These are phyloP conservation scores for Trametes coccinea DNA, from an alignment of 768 basidiomycete species.

Conservation along the genomic window DNA sequence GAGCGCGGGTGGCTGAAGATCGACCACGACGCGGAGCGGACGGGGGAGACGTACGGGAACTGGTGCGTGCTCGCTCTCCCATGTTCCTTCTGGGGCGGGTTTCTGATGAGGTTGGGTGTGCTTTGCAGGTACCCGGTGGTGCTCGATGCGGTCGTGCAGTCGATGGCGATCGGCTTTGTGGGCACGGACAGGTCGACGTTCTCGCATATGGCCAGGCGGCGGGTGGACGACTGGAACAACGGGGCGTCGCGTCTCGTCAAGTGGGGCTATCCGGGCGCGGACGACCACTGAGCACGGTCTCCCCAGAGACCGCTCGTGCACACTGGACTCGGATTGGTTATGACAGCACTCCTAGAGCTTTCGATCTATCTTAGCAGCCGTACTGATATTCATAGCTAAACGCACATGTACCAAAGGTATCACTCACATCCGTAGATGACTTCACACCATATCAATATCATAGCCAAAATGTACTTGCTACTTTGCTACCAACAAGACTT, in stretches of 20 bases:
- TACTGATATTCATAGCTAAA: too few species aligned
- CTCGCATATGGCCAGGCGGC: slow-evolving; percentile 58
- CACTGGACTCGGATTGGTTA: background rate
- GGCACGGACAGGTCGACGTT: slow-evolving; percentile 72
- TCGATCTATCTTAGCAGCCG: too few species aligned
- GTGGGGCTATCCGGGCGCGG: slow-evolving; percentile 56
- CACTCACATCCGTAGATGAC: too few species aligned
- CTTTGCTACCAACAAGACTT: too few species aligned
- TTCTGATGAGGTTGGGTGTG: background rate
- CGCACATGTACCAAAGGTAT: too few species aligned
- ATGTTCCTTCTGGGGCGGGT: background rate
- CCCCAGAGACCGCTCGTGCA: background rate
- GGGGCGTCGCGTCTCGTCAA: slow-evolving; percentile 50
- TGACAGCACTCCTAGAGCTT: too few species aligned
- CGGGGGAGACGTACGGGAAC: slow-evolving; percentile 34
- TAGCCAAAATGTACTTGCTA: too few species aligned
- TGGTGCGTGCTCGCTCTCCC: slow-evolving; percentile 29
- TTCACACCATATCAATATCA: too few species aligned
- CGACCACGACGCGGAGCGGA: slow-evolving; percentile 32
- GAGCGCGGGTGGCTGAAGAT: slow-evolving; percentile 36
- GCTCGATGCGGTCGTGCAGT: slow-evolving; percentile 70
- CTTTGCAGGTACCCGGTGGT: slow-evolving; percentile 62
- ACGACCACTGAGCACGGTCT: slow-evolving; percentile 44
- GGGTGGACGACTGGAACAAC: slow-evolving; percentile 63
- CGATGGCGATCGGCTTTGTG: slow-evolving; percentile 64